These are phyloP conservation scores for Yamadazyma atmosphaerica DNA, from an alignment of 1,139 yeast species.

Conservation along the genomic window DNA sequence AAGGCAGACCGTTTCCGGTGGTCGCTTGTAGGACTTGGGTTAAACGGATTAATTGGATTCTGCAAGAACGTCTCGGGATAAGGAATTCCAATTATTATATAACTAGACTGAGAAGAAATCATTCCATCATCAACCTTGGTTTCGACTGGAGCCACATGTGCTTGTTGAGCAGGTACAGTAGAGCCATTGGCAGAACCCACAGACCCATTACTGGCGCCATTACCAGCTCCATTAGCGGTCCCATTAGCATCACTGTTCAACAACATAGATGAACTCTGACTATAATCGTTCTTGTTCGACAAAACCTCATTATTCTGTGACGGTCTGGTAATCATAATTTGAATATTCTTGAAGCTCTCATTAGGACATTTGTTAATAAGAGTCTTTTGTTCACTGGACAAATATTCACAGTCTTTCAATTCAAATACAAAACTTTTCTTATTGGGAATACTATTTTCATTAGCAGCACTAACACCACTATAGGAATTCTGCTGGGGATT, in stretches of 20 bases:
- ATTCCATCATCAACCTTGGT: conserved; percentile 23
- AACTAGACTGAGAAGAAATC: conserved; percentile 31
- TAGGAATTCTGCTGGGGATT: conserved; percentile 5
- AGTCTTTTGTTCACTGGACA: conserved; percentile 37
- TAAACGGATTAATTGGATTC: conserved; percentile 42
- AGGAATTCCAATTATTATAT: conserved; percentile 46
- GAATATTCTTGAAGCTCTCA: conserved; percentile 34
- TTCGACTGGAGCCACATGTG: conserved; percentile 10
- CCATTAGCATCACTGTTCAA: conserved; percentile 21
- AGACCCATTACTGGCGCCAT: neutral
- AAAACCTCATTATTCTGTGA: conserved; percentile 12
- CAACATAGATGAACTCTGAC: conserved; percentile 40
- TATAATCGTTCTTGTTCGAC: conserved; percentile 27
- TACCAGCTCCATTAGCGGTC: conserved; percentile 1
- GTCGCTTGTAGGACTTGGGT: conserved; percentile 62
- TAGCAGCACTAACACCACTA: conserved; percentile 11
- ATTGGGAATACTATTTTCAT: conserved; percentile 19
- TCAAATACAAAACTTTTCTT: conserved; percentile 24
- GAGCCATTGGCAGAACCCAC: neutral
- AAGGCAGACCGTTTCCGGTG: conserved; percentile 80
- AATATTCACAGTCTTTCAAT: conserved; percentile 35
- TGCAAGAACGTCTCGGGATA: conserved; percentile 38
- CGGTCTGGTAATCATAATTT: conserved; percentile 42
- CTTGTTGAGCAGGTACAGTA: conserved; percentile 1
- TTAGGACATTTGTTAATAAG: conserved; percentile 24